Base-by-base conservation (phyloP, 2,329 filamentous ascomycete species). In the Alternaria sp. region DNA sequence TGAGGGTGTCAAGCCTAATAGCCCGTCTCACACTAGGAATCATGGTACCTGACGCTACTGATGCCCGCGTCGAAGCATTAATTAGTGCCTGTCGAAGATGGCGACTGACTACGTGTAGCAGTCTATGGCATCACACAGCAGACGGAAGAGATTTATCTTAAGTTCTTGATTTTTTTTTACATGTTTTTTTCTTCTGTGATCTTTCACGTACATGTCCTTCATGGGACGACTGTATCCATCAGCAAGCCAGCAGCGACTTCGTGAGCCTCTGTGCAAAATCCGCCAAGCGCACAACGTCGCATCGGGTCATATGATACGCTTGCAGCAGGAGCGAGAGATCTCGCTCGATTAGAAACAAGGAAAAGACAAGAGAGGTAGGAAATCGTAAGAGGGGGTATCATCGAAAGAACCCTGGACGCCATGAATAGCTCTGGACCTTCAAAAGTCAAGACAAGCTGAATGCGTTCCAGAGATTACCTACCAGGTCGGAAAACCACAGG, bases 371-470 rank as follows among this genome's bases (percentile, higher is more conserved):
- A 63, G 17, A 59, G 43, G 44, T 57, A 64, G 47, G 23, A 61
- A 62, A 62, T 64, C 59, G 57, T 62, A 60, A 67, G 67, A 70
- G 45, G 62, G 66, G 72, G 72, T 74, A 74, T 74, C 72, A 74
- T 56, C 55, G 54, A 58, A 63, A 64, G 50, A 59, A 68, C 62
- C 69, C 66, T 69, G 66, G 59, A 68, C 62, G 63, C 67, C 69
- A 61, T 58, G 28, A 43, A 61, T 57, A 58, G 54, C 52, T 36
- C 32, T 49, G 54, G 28, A 43, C 62, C 58, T 66, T 59, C n/a
- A 44, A 64, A 7, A 56, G 66, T 66, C 61, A 64, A 67, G 62
- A 70, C 26, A 55, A 55, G 59, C 40, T 50, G 30, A 17, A 52
- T 26, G 40, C 13, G 19, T 57, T 47, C 44, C 58, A 61, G 49